Evolutionary conservation across 1,139 yeast genomes (phyloP).

Genomic region (Pichia sp.): DNA sequence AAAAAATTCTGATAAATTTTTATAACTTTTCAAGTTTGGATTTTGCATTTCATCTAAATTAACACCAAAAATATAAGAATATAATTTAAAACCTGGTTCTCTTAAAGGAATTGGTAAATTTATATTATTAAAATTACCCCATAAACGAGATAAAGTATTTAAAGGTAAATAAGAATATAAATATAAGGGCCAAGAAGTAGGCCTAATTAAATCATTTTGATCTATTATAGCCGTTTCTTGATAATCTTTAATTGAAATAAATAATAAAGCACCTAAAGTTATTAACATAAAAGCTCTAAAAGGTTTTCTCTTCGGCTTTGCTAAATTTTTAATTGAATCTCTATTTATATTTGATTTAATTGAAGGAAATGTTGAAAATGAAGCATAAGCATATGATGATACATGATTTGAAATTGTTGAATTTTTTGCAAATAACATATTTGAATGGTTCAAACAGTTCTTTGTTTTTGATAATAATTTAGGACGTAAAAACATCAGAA

Average conservation of each 20-base stretch:
- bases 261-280: conserved; percentile 18
- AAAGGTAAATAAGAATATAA: conserved; percentile 88
- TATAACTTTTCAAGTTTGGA: conserved; percentile 65
- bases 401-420: no score
- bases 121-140: conserved; percentile 89
- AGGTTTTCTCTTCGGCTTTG: conserved; percentile 8
- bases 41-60: conserved; percentile 86
- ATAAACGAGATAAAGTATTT: conserved; percentile 81
- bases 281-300: conserved; percentile 10
- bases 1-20: conserved; percentile 85
- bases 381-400: neutral
- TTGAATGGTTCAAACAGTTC: no score
- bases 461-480: no score
- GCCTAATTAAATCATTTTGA: conserved; percentile 44
- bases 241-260: conserved; percentile 13
- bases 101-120: conserved; percentile 86
- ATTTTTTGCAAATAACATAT: no score
- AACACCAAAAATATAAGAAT: conserved; percentile 79
- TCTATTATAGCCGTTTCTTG: conserved; percentile 21
- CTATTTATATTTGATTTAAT: neutral
- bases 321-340: neutral
- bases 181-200: conserved; percentile 79
- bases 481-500: neutral
- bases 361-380: neutral
- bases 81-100: conserved; percentile 72